These are phyloP conservation scores for Ophiorrhiza pumila DNA, from an alignment of 257 asterid species.

Conservation along the genomic window DNA sequence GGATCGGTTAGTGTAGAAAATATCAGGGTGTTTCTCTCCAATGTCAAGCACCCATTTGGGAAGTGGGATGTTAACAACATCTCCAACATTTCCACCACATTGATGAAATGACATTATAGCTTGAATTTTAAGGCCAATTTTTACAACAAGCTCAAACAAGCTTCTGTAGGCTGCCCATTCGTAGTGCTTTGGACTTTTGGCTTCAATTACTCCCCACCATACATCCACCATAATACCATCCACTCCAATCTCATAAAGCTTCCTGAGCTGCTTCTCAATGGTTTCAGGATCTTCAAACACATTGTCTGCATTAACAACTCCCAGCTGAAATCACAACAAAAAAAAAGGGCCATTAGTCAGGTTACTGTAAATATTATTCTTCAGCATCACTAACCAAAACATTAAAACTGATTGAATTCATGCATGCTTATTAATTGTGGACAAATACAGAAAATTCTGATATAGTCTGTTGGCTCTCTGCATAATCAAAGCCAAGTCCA, in stretches of 20 bases:
- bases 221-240: slow-evolving; percentile 36
- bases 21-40: slow-evolving; percentile 25
- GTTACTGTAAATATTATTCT: background rate
- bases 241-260: slow-evolving; percentile 23
- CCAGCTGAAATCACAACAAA: slow-evolving; percentile 17
- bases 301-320: slow-evolving; percentile 23
- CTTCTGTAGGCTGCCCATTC: slow-evolving; percentile 28
- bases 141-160: slow-evolving; percentile 20
- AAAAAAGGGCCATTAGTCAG: background rate
- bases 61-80: slow-evolving; percentile 26
- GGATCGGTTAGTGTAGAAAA: slow-evolving; percentile 29
- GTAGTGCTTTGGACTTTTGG: slow-evolving; percentile 23
- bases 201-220: slow-evolving; percentile 32
- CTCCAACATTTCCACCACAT: slow-evolving; percentile 32
- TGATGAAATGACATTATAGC: slow-evolving; percentile 36
- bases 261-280: slow-evolving; percentile 18
- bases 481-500: too few species aligned
- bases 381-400: background rate
- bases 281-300: slow-evolving; percentile 10
- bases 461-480: too few species aligned
- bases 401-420: background rate
- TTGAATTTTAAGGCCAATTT: slow-evolving; percentile 27
- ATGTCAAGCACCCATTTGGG: slow-evolving; percentile 30
- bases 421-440: background rate
- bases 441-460: background rate